These are phyloP conservation scores for Macrophomina tecta DNA, from an alignment of 2,329 filamentous ascomycete species.

Conservation along the genomic window DNA sequence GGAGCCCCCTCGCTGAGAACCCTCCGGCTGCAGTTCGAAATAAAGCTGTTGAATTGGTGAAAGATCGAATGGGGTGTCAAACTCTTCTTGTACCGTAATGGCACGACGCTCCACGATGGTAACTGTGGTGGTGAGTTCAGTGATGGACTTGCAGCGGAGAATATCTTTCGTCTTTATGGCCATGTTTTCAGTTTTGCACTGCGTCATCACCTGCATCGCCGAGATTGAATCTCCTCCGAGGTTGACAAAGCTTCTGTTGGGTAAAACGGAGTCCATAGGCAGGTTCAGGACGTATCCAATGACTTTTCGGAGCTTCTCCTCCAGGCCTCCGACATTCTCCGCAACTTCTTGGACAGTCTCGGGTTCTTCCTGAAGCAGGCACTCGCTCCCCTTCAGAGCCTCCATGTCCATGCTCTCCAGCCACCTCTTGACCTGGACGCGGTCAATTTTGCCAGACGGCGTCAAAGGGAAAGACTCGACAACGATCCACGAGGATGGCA, in stretches of 20 bases:
- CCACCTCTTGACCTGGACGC: conserved; percentile 5
- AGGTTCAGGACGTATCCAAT: conserved; percentile 5
- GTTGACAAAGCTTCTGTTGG: conserved; percentile 35
- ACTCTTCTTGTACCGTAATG: conserved; percentile 33
- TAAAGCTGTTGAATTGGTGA: conserved; percentile 43
- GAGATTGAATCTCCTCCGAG: conserved; percentile 44
- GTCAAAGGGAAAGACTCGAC: conserved; percentile 15
- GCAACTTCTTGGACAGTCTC: not conserved
- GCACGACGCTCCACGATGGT: not conserved
- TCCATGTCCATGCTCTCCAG: conserved; percentile 13
- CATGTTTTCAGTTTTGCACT: conserved; percentile 10
- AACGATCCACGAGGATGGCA: conserved; percentile 10
- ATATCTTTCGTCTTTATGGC: conserved; percentile 8
- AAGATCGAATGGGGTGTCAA: conserved; percentile 40
- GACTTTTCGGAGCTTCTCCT: conserved; percentile 11
- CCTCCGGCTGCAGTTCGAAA: conserved; percentile 40
- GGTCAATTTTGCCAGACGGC: conserved; percentile 15
- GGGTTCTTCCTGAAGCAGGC: not conserved
- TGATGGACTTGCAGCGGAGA: conserved; percentile 11
- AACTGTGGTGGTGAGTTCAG: conserved; percentile 8
- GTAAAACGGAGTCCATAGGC: conserved; percentile 1
- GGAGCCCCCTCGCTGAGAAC: conserved; percentile 28
- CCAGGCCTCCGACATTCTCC: not conserved
- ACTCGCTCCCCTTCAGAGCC: conserved; percentile 2
- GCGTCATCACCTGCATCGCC: conserved; percentile 38